A percentile compares a stretch with the other conserved stretches of the same genome.
phyloP scores from a whole-genome alignment of 2,329 filamentous ascomycete genomes.

The Lachnellula subtilissima region DNA sequence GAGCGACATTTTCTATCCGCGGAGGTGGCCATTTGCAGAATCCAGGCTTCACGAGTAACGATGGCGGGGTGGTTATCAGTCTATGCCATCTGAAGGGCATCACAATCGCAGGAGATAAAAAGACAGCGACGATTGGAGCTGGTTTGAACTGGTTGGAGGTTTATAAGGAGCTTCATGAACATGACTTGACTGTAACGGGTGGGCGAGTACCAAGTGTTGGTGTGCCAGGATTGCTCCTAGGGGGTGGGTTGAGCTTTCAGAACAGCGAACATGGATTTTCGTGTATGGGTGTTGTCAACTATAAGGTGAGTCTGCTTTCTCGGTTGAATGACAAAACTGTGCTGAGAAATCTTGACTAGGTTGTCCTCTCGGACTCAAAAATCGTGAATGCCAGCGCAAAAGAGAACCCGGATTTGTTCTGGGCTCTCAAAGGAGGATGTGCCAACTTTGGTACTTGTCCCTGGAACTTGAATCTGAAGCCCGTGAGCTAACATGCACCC shows the following conservation, averaged over 20 bases:
- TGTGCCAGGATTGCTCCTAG: slow-evolving; percentile 34
- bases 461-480: too few species aligned
- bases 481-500: too few species aligned
- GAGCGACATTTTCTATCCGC: background rate
- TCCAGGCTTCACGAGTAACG: slow-evolving; percentile 36
- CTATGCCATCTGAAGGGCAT: slow-evolving; percentile 29
- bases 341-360: background rate
- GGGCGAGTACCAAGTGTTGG: slow-evolving; percentile 34
- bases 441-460: slow-evolving; percentile 7
- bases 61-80: slow-evolving; percentile 44
- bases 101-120: slow-evolving; percentile 23
- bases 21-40: background rate
- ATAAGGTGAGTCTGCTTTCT: slow-evolving; percentile 31
- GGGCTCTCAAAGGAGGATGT: slow-evolving; percentile 10
- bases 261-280: slow-evolving; percentile 39
- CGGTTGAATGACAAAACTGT: background rate
- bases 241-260: slow-evolving; percentile 19
- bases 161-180: slow-evolving; percentile 31
- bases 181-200: slow-evolving; percentile 32
- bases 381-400: slow-evolving; percentile 8
- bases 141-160: slow-evolving; percentile 36
- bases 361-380: slow-evolving; percentile 5
- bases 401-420: slow-evolving; percentile 6
- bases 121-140: slow-evolving; percentile 30
- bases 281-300: slow-evolving; percentile 41